These are phyloP conservation scores for Microbotryum intermedium DNA, from an alignment of 1,284 basidiomycete genomes.

Conservation along the genomic window DNA sequence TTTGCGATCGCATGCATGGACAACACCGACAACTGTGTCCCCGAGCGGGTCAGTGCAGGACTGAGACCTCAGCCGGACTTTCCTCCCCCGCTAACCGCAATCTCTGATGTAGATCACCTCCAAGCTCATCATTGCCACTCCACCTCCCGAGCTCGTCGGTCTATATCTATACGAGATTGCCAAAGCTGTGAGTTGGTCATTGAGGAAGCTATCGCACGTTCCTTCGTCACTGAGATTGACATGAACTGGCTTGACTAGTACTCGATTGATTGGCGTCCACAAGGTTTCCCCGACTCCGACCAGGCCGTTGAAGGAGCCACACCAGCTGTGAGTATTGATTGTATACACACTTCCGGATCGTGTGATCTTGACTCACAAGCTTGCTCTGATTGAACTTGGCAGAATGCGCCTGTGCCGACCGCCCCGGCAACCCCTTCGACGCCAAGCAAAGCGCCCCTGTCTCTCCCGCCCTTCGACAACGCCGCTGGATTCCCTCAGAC, in stretches of 20 bases:
- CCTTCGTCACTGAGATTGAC: background rate
- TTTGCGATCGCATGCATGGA: slow-evolving; percentile 72
- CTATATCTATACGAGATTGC: slow-evolving; percentile 81
- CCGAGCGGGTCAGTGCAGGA: slow-evolving; percentile 53
- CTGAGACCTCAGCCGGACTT: slow-evolving; percentile 7
- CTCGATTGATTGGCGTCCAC: slow-evolving; percentile 58
- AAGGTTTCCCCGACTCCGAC: slow-evolving; percentile 15
- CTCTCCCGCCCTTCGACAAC: slow-evolving; percentile 14
- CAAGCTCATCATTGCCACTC: slow-evolving; percentile 63
- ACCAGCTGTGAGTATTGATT: background rate
- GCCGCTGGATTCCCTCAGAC: slow-evolving; percentile 11
- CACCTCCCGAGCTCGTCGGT: slow-evolving; percentile 66
- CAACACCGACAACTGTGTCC: slow-evolving; percentile 68
- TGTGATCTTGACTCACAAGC: no score
- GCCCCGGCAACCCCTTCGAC: background rate
- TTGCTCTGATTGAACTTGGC: background rate
- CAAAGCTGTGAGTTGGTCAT: slow-evolving; percentile 46
- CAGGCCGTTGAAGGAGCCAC: background rate
- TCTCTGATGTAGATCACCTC: slow-evolving; percentile 50
- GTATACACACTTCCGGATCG: no score
- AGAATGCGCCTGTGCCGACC: background rate
- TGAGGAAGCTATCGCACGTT: background rate
- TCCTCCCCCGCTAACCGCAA: slow-evolving; percentile 1
- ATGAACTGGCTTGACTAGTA: slow-evolving; percentile 43
- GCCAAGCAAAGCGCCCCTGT: slow-evolving; percentile 3